A percentile compares a stretch with the other conserved stretches of the same genome.
Conservation (phyloP, 345 rosid genomes). For the Syzygium oleosum region DNA sequence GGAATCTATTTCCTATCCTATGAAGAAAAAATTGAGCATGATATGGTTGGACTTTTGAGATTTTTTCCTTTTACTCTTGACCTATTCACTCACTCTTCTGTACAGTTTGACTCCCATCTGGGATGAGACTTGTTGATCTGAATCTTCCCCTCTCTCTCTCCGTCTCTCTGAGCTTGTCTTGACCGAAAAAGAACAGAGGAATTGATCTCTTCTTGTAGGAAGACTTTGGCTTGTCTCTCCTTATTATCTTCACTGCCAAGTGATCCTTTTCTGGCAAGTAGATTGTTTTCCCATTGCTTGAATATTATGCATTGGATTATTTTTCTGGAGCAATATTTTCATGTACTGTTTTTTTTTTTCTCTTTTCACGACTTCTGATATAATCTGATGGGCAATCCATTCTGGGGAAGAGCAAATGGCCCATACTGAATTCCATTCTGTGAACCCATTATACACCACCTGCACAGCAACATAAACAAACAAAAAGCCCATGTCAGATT, state of each 20-base stretch:
- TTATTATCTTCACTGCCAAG: background rate
- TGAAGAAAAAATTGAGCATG: background rate
- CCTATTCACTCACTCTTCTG: background rate
- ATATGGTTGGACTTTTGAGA: background rate
- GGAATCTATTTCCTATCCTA: background rate
- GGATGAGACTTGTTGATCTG: background rate
- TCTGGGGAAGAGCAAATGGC: constrained; percentile 44
- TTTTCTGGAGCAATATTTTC: background rate
- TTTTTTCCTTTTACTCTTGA: background rate
- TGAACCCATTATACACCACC: constrained; percentile 29
- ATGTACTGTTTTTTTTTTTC: background rate
- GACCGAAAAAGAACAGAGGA: background rate
- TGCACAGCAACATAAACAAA: constrained; percentile 7
- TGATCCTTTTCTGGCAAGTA: background rate
- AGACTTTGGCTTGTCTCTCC: background rate
- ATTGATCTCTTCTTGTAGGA: background rate
- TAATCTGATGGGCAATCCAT: constrained; percentile 33
- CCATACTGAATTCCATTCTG: constrained; percentile 37
- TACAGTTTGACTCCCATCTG: background rate
- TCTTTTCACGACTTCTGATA: constrained; percentile 4
- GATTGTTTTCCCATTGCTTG: background rate
- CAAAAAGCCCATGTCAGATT: constrained; percentile 1
- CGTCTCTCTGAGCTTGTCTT: background rate
- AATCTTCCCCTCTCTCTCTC: background rate
- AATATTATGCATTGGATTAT: background rate